phyloP scores from a whole-genome alignment of 1,284 basidiomycete species.

The Paramarasmius palmivorus region DNA sequence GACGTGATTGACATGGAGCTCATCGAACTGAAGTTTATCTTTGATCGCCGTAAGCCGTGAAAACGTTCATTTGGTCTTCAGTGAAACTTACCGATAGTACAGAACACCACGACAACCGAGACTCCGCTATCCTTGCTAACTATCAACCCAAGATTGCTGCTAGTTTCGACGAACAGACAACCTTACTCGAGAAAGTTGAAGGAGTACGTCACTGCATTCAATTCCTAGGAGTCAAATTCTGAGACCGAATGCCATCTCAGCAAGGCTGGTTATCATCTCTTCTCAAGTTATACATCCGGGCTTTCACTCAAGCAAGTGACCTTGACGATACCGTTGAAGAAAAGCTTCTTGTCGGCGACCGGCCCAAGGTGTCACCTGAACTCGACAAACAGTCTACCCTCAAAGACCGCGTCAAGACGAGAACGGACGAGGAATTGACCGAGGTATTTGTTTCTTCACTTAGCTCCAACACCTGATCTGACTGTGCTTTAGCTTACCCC shows the following conservation, averaged over 20 bases:
- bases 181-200: conserved; percentile 59
- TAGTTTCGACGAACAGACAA: conserved; percentile 64
- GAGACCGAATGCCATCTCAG: conserved; percentile 32
- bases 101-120: conserved; percentile 77
- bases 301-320: conserved; percentile 75
- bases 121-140: conserved; percentile 75
- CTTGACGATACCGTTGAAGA: conserved; percentile 76
- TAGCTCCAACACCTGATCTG: conserved; percentile 8
- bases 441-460: conserved; percentile 41
- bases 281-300: conserved; percentile 74
- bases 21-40: conserved; percentile 81
- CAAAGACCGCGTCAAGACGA: conserved; percentile 52
- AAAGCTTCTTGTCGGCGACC: conserved; percentile 74
- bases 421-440: conserved; percentile 50
- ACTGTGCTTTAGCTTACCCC: conserved; percentile 52
- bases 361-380: conserved; percentile 63
- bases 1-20: conserved; percentile 79
- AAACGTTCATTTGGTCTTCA: conserved; percentile 16
- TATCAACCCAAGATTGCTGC: conserved; percentile 62
- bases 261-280: conserved; percentile 70
- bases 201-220: conserved; percentile 44
- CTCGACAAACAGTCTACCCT: conserved; percentile 52
- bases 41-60: conserved; percentile 68
- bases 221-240: neutral
- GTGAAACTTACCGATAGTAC: conserved; percentile 14